Percentiles rank a stretch among this genome's conserved stretches.
These are phyloP conservation scores for Excoecaria cochinchinensis DNA, from an alignment of 345 rosid species.

Conservation along the genomic window DNA sequence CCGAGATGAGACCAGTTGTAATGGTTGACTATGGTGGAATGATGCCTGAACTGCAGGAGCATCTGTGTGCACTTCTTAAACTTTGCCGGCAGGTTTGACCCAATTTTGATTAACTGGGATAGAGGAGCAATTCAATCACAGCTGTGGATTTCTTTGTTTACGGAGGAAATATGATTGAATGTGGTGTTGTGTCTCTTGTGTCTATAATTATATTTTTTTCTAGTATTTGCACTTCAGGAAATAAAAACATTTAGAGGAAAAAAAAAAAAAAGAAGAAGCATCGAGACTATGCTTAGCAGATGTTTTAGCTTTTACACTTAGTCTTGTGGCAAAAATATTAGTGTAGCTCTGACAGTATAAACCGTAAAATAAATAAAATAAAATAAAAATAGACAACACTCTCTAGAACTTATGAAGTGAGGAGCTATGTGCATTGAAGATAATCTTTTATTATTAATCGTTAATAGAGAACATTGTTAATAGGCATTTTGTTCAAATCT, in stretches of 20 bases:
- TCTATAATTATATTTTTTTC: background rate
- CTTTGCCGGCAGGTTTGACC: constrained; percentile 57
- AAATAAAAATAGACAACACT: background rate
- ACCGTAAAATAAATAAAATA: background rate
- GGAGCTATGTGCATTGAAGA: too few relatives aligned
- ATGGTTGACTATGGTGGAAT: constrained; percentile 97
- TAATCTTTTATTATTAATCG: background rate
- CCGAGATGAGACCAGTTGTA: constrained; percentile 81
- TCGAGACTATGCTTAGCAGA: background rate
- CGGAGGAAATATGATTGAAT: background rate
- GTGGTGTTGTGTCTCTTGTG: background rate
- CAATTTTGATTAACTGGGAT: constrained; percentile 6
- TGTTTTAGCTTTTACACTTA: background rate
- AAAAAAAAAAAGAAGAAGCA: too few relatives aligned
- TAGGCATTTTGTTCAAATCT: background rate
- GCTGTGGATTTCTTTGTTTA: background rate
- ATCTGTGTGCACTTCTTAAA: constrained; percentile 58
- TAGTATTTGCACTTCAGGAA: background rate
- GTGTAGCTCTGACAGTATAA: background rate
- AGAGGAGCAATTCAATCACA: constrained; percentile 5
- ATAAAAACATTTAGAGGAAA: background rate
- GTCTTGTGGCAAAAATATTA: background rate
- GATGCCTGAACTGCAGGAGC: constrained; percentile 80
- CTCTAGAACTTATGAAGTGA: too few relatives aligned
- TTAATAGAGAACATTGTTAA: background rate